Evolutionary conservation across 495 filamentous ascomycete genomes (phyloP).

Genomic region (Aspergillus conjunctus): DNA sequence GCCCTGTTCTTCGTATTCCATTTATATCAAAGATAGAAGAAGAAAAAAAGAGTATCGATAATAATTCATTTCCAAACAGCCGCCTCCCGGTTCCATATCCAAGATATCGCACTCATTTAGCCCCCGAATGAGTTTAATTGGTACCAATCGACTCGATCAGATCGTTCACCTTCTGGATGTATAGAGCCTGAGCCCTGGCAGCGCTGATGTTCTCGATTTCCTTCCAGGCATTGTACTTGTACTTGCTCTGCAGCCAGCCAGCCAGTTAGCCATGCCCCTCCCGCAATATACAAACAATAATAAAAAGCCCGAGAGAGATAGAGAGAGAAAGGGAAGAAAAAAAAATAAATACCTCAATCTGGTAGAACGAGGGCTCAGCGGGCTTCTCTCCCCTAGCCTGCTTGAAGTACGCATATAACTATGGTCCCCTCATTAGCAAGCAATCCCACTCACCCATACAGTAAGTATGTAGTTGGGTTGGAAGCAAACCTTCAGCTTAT

Average conservation of each 20-base stretch:
- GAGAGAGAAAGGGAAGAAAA: background rate
- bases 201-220: constrained; percentile 58
- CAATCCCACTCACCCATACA: constrained; percentile 3
- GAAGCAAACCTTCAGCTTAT: constrained; percentile 59
- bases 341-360: constrained; percentile 50
- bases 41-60: background rate
- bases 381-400: constrained; percentile 49
- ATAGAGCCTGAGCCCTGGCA: constrained; percentile 70
- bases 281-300: background rate
- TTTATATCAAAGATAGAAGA: background rate
- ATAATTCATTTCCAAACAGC: background rate
- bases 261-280: background rate
- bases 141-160: constrained; percentile 67
- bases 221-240: constrained; percentile 77
- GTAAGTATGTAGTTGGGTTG: too few relatives aligned
- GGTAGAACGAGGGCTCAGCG: constrained; percentile 51
- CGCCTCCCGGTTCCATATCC: background rate
- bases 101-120: background rate
- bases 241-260: constrained; percentile 61
- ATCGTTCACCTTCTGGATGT: constrained; percentile 69
- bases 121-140: background rate
- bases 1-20: background rate
- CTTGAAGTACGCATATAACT: constrained; percentile 66
- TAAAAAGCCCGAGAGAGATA: background rate
- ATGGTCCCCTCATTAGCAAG: constrained; percentile 18